Percentiles rank a stretch among this genome's conserved stretches.
phyloP scores from a whole-genome alignment of 345 rosid genomes.

The Gossypium anomalum region DNA sequence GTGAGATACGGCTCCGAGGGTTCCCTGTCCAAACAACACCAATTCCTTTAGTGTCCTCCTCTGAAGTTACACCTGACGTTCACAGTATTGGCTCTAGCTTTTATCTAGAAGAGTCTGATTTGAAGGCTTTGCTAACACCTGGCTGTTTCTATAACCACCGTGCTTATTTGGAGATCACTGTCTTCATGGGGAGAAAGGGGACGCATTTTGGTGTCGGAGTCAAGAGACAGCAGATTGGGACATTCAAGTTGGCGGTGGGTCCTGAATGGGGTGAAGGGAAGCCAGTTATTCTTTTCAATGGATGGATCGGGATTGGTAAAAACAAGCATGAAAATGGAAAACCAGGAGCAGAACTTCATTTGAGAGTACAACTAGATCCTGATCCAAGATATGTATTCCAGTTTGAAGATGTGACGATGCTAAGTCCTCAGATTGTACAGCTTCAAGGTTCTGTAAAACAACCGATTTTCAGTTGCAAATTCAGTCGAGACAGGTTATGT shows the following conservation, averaged over 20 bases:
- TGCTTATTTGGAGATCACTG: slow-evolving; percentile 66
- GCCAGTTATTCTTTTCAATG: slow-evolving; percentile 67
- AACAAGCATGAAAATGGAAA: slow-evolving; percentile 55
- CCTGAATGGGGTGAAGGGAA: slow-evolving; percentile 90
- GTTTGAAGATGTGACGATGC: slow-evolving; percentile 73
- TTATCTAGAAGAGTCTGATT: slow-evolving; percentile 85
- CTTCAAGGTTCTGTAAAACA: slow-evolving; percentile 87
- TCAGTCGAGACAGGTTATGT: slow-evolving; percentile 81
- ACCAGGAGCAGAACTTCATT: slow-evolving; percentile 77
- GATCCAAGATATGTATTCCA: slow-evolving; percentile 93
- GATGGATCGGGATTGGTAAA: slow-evolving; percentile 89
- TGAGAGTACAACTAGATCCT: slow-evolving; percentile 86
- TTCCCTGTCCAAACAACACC: slow-evolving; percentile 77
- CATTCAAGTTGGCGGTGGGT: slow-evolving; percentile 72
- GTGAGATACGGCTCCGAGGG: slow-evolving; percentile 85
- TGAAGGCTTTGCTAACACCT: slow-evolving; percentile 67
- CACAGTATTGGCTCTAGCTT: slow-evolving; percentile 74
- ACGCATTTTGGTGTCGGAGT: slow-evolving; percentile 68
- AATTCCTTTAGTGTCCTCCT: slow-evolving; percentile 64
- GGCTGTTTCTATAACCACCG: slow-evolving; percentile 71
- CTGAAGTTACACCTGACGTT: slow-evolving; percentile 67
- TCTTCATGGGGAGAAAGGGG: slow-evolving; percentile 64
- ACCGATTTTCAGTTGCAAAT: slow-evolving; percentile 93
- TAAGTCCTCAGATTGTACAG: slow-evolving; percentile 93
- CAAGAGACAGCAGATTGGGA: slow-evolving; percentile 78